These are phyloP conservation scores for Garcileccinum viscosum DNA, from an alignment of 1,284 basidiomycete genomes.

Conservation along the genomic window DNA sequence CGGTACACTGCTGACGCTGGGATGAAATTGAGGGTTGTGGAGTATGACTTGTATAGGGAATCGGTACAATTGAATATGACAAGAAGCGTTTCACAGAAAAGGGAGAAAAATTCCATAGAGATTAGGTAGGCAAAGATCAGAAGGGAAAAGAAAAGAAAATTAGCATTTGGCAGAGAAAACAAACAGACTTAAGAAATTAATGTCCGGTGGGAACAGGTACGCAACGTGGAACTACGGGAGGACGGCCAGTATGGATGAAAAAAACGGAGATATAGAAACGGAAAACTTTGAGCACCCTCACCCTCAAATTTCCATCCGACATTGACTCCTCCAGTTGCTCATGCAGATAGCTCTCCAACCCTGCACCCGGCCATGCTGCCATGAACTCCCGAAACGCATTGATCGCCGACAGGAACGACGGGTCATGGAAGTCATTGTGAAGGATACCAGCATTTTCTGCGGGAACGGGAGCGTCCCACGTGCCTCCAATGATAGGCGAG, in stretches of 20 bases:
- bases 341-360: neutral
- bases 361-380: neutral
- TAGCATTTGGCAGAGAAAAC: neutral
- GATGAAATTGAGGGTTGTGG: constrained; percentile 34
- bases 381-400: neutral
- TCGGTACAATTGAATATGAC: no score
- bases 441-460: neutral
- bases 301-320: neutral
- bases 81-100: no score
- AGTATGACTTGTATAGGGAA: constrained; percentile 27
- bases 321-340: neutral
- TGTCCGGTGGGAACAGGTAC: neutral
- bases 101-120: no score
- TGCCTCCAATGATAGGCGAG: neutral
- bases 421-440: neutral
- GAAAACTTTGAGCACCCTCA: neutral
- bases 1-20: constrained; percentile 33
- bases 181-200: neutral
- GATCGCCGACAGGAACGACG: neutral
- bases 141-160: neutral
- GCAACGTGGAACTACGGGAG: neutral
- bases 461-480: neutral
- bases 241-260: neutral
- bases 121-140: neutral
- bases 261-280: neutral